Evolutionary conservation across 2,329 filamentous ascomycete genomes (phyloP).

Genomic region (Penicillium sp.): DNA sequence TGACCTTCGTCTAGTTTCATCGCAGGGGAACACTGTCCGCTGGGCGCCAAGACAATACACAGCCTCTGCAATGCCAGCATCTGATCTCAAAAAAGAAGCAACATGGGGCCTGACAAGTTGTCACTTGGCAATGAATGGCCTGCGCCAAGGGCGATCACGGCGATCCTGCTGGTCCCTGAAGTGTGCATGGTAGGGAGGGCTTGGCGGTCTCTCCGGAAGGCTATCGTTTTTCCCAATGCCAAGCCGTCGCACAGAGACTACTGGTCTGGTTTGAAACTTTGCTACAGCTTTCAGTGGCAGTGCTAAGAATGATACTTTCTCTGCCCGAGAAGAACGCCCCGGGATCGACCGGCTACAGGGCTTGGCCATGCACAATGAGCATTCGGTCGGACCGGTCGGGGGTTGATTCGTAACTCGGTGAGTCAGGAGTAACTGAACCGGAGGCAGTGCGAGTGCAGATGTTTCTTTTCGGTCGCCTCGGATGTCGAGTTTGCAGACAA

Average conservation of each 20-base stretch:
- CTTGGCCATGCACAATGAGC: constrained; percentile 14
- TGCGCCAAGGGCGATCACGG: constrained; percentile 31
- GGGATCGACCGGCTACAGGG: constrained; percentile 19
- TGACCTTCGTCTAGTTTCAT: neutral
- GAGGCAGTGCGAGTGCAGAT: neutral
- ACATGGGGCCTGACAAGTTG: constrained; percentile 1
- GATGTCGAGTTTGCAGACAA: neutral
- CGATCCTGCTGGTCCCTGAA: constrained; percentile 19
- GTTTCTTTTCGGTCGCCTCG: neutral
- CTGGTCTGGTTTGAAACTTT: neutral
- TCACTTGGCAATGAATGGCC: constrained; percentile 24
- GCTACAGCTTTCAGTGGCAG: neutral
- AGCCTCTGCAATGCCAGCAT: neutral
- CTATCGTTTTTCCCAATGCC: constrained; percentile 20
- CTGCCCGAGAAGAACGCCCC: neutral
- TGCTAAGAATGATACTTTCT: neutral
- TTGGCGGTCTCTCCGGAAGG: constrained; percentile 16
- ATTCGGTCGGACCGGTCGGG: constrained; percentile 19
- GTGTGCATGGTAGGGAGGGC: constrained; percentile 12
- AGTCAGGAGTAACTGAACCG: neutral
- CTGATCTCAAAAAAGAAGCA: constrained; percentile 5
- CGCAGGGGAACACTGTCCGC: constrained; percentile 3
- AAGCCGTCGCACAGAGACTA: constrained; percentile 20
- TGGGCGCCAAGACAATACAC: constrained; percentile 21
- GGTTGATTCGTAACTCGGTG: neutral